These are phyloP conservation scores for Rhizomucor pusillus DNA, from an alignment of 371 early-diverging fungal genomes.

Conservation along the genomic window DNA sequence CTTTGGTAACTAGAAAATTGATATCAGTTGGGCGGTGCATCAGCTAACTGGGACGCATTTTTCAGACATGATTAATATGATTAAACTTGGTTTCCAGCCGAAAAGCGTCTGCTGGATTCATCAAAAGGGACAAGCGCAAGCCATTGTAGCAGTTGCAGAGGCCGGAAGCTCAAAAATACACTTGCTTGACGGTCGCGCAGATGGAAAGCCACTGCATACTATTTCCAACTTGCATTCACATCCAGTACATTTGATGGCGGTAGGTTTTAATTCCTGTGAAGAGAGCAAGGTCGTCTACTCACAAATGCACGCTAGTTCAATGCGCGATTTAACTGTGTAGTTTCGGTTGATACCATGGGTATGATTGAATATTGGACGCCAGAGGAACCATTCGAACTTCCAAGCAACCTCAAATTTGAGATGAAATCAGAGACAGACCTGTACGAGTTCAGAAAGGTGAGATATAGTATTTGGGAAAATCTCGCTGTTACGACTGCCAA, in stretches of 20 bases:
- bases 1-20: conserved; percentile 68
- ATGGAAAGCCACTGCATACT: conserved; percentile 59
- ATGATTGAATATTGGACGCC: conserved; percentile 94
- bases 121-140: conserved; percentile 78
- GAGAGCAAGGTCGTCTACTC: not conserved
- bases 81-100: conserved; percentile 77
- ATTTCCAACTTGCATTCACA: conserved; percentile 67
- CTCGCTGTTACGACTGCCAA: not conserved
- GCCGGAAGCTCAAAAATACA: conserved; percentile 75
- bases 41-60: not conserved
- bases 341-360: conserved; percentile 83
- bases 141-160: conserved; percentile 69
- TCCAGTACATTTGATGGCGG: conserved; percentile 78
- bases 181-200: conserved; percentile 82
- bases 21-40: not conserved
- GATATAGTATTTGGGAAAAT: no score
- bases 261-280: conserved; percentile 7
- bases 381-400: conserved; percentile 64
- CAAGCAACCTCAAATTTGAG: conserved; percentile 65
- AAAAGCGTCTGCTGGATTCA: conserved; percentile 84
- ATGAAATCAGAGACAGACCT: conserved; percentile 92
- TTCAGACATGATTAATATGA: conserved; percentile 95
- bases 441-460: conserved; percentile 90
- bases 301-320: conserved; percentile 54
- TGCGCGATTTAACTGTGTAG: conserved; percentile 68